Conservation (phyloP, 345 rosid genomes). For the Viola odorata region DNA sequence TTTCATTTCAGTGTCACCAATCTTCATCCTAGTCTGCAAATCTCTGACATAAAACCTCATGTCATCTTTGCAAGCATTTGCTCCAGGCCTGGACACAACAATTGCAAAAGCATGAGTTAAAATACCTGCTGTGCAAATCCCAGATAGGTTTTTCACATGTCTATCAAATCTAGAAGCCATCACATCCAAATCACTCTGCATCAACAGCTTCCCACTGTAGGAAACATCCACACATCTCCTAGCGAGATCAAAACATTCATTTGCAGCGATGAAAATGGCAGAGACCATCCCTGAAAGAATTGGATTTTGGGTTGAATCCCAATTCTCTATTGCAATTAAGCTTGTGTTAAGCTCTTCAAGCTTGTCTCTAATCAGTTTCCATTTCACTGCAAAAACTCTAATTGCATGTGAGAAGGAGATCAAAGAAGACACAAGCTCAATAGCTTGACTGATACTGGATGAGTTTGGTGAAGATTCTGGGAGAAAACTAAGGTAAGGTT, state of each 20-base stretch:
- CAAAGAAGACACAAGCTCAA: constrained; percentile 55
- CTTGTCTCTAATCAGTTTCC: constrained; percentile 67
- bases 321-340: constrained; percentile 44
- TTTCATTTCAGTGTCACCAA: constrained; percentile 83
- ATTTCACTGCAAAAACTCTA: constrained; percentile 66
- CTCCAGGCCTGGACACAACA: constrained; percentile 68
- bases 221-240: constrained; percentile 63
- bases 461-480: constrained; percentile 24
- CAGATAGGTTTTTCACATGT: constrained; percentile 48
- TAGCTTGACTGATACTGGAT: constrained; percentile 37
- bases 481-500: constrained; percentile 11
- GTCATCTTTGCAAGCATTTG: constrained; percentile 64
- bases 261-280: constrained; percentile 36
- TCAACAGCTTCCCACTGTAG: constrained; percentile 84
- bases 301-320: constrained; percentile 46
- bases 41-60: constrained; percentile 76
- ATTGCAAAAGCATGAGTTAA: constrained; percentile 64
- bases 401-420: constrained; percentile 60
- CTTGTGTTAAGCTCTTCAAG: constrained; percentile 67
- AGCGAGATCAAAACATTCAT: constrained; percentile 58
- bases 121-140: constrained; percentile 56
- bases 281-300: constrained; percentile 40
- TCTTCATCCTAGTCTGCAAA: constrained; percentile 84
- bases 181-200: constrained; percentile 91
- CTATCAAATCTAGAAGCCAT: constrained; percentile 49